Evolutionary conservation across 768 basidiomycete genomes (phyloP).

Genomic region (Roridomyces roridus): DNA sequence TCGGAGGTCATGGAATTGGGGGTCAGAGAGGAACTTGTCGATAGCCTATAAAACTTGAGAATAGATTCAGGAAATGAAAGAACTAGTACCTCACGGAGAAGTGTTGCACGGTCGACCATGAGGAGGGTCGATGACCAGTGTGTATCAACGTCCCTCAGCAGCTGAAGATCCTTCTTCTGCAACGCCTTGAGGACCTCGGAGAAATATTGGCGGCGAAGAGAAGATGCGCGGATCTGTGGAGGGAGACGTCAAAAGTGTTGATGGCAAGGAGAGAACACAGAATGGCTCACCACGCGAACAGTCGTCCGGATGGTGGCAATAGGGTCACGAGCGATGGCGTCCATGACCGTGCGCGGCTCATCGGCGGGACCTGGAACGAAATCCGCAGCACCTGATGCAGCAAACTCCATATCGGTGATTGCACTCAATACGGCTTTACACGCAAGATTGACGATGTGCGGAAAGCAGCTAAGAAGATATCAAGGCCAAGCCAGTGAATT

Average conservation of each 20-base stretch:
- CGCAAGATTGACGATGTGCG: constrained; percentile 14
- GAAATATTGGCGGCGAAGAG: constrained; percentile 31
- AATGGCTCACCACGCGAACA: constrained; percentile 28
- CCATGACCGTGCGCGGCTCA: constrained; percentile 1
- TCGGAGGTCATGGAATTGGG: constrained; percentile 31
- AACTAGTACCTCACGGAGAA: constrained; percentile 30
- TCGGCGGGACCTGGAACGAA: no score
- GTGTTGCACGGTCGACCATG: constrained; percentile 35
- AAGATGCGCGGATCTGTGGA: constrained; percentile 29
- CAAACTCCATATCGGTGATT: constrained; percentile 28
- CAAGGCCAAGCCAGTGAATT: background rate
- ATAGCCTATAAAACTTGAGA: constrained; percentile 29
- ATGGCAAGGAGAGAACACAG: constrained; percentile 2
- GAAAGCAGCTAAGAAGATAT: constrained; percentile 13
- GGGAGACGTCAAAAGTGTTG: background rate
- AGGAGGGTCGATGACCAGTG: constrained; percentile 38
- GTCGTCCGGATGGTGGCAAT: constrained; percentile 28
- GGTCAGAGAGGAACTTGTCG: constrained; percentile 24
- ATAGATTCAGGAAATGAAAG: constrained; percentile 7
- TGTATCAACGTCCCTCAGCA: constrained; percentile 35
- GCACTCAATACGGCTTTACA: constrained; percentile 27
- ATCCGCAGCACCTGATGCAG: constrained; percentile 1
- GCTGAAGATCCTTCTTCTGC: constrained; percentile 28
- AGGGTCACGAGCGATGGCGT: constrained; percentile 23
- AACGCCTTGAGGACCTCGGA: constrained; percentile 20